Evolutionary conservation across 306 rosid genomes (phyloP).

Genomic region (Prunus dulcis): DNA sequence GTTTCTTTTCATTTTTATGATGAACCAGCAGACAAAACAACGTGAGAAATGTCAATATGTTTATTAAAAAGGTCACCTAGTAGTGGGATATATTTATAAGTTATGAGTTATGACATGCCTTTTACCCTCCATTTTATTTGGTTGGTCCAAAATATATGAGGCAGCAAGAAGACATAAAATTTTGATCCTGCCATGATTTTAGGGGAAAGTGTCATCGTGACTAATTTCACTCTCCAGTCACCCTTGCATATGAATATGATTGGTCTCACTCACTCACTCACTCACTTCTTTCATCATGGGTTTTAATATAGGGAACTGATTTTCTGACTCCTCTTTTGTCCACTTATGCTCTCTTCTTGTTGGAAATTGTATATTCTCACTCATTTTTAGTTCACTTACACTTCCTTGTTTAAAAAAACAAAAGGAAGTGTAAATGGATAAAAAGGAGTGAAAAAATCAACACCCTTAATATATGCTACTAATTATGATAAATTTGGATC

Average conservation of each 20-base stretch:
- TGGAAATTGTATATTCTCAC: no score
- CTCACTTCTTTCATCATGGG: no score
- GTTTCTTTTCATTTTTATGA: not conserved
- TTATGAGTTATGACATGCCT: not conserved
- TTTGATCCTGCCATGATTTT: not conserved
- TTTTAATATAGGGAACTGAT: no score
- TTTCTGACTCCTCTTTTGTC: no score
- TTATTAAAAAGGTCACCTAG: not conserved
- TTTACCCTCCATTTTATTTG: not conserved
- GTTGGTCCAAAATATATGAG: slow-evolving; percentile 1
- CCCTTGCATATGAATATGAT: not conserved
- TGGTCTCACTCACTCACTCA: not conserved
- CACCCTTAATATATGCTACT: not conserved
- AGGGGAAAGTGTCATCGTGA: not conserved
- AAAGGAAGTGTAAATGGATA: rapidly evolving
- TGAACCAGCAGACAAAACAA: not conserved
- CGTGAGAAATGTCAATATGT: not conserved
- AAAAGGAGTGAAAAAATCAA: no score
- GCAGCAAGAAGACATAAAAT: not conserved
- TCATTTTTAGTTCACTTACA: no score
- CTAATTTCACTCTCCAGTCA: not conserved
- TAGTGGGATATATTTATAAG: not conserved
- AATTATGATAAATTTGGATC: not conserved
- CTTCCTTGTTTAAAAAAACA: no score
- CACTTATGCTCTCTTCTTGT: rapidly evolving